Evolutionary conservation across 352 stramenopile genomes (phyloP), one percentile per base, ranked within the genome.

Genomic region (Globisporangium camurandrum): DNA sequence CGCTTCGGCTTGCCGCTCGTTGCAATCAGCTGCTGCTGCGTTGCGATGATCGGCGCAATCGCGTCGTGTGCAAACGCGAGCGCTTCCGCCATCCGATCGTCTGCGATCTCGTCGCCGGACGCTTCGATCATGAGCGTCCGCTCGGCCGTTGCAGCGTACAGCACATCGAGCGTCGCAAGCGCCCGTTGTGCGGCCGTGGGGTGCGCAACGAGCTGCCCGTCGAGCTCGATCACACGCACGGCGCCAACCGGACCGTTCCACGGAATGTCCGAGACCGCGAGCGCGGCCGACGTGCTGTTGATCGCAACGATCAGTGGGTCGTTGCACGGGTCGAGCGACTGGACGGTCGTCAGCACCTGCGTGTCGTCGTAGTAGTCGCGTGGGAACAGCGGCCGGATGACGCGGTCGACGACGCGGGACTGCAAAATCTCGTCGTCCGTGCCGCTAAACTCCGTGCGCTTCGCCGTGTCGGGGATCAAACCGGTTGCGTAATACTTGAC

Each of bases 391-490:
- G 95, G 96, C 12, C 96, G 86, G 41, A 99, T 75, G 6, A 96
- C 92, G 52, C 96, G 83, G 69, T 99, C 96, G 46, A 99, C 95
- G 22, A 98, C 75, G 22, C 95, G 88, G 47, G 84, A 97, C 37
- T 96, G 93, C 54, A 99, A 73, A 46, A 98, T 96, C 66, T 99
- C 95, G 31, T 97, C 86, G 64, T 99, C 95, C 14, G 70, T 91
- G 27, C 90, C 83, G 20, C 80, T 75, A 57, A 93, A 93, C 57
- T 98, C 94, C 33, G 76, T 86, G 51, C 91, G 81, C 46, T 73
- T 85, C 53, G 75, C 76, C 24, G 84, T 95, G 46, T 85, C 69
- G 14, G 93, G 92, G 50, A 98, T 97, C 47, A 92, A 54, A 2
- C 84, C 84, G 26, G 82, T 78, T 54, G 84, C 79, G 54, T 88